Base-by-base conservation (phyloP, 352 stramenopile species). In the Phytopythium oedochilum region DNA sequence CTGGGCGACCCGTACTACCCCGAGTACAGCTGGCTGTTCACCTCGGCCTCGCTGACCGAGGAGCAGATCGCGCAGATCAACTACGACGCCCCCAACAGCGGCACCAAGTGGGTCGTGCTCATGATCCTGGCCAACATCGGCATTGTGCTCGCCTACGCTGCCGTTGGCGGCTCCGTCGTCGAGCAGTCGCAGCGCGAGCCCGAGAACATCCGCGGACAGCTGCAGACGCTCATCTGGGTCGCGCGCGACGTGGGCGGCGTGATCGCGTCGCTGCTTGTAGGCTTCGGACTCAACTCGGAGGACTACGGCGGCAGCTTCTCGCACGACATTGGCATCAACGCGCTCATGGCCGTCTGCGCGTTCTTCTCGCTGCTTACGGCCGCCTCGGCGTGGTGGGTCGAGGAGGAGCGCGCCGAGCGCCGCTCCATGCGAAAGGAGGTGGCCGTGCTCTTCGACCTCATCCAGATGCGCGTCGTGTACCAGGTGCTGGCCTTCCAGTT, bases 401-500 rank as follows among this genome's bases (percentile, higher is more conserved):
- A 67, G 34, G 74, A 85, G 43, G 55, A 68, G 23, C 29, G 63
- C 9, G 57, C 34, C 42, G 52, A 63, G 17, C n/a, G 52, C 7
- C 26, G 48, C 15, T 57, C 51, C 11, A 53, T 58, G 26, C 63
- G 71, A 32, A 7, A 23, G 2, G 60, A 75, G 26, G 59, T 84
- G 44, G 15, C 29, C 5, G 44, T 43, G 20, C 38, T 84, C 20
- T 84, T 70, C 66, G 26, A 60, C 17, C 43, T 75, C 9, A 28
- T 83, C 23, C 73, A 86, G 60, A 78, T 68, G 39, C 66, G 65
- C 20, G 73, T 61, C 0, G 62, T 86, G 46, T 68, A 78, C 38
- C 73, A 86, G 44, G 62, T 83, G 25, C 56, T 86, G 39, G 62
- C 63, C 6, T 86, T 81, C 45, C 68, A 70, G n/a, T 83, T 86